A percentile compares a stretch with the other conserved stretches of the same genome.
These are phyloP conservation scores for Linderniella brevidens DNA, from an alignment of 257 asterid species.

Conservation along the genomic window DNA sequence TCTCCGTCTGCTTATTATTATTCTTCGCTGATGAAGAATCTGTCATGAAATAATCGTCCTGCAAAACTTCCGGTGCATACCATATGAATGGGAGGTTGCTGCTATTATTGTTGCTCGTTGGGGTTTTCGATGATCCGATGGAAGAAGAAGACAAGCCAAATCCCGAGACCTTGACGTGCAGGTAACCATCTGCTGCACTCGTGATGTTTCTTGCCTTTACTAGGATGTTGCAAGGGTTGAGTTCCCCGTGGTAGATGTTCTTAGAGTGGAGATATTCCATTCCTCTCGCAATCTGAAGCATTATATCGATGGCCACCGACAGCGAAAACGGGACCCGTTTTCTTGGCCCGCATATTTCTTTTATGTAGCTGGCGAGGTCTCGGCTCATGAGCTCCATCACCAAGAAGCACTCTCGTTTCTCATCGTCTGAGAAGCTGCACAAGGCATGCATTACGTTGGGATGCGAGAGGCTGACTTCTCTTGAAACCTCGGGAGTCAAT, in stretches of 20 bases:
- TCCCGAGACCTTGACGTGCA: constrained; percentile 60
- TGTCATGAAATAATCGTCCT: constrained; percentile 32
- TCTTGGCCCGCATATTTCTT: constrained; percentile 47
- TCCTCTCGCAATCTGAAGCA: constrained; percentile 90
- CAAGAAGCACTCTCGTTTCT: constrained; percentile 50
- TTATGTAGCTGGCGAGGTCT: constrained; percentile 49
- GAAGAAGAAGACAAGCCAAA: constrained; percentile 28
- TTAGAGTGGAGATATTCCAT: constrained; percentile 83
- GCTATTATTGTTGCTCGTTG: constrained; percentile 17
- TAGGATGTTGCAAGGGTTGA: constrained; percentile 48
- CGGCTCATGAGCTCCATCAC: constrained; percentile 69
- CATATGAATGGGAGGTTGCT: constrained; percentile 51
- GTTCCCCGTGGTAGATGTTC: constrained; percentile 61
- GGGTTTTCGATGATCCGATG: constrained; percentile 17
- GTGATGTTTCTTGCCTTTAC: constrained; percentile 27
- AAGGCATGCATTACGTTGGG: constrained; percentile 52
- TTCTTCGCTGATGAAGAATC: too few relatives aligned
- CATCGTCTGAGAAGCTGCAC: constrained; percentile 65
- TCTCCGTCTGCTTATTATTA: constrained; percentile 43
- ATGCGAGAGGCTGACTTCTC: constrained; percentile 45
- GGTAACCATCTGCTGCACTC: constrained; percentile 35
- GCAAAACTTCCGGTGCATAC: constrained; percentile 74
- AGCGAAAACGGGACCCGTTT: constrained; percentile 60
- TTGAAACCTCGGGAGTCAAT: constrained; percentile 24
- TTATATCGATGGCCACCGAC: constrained; percentile 53